phyloP scores from a whole-genome alignment of 2,329 filamentous ascomycete genomes.

The Phoma sp. region DNA sequence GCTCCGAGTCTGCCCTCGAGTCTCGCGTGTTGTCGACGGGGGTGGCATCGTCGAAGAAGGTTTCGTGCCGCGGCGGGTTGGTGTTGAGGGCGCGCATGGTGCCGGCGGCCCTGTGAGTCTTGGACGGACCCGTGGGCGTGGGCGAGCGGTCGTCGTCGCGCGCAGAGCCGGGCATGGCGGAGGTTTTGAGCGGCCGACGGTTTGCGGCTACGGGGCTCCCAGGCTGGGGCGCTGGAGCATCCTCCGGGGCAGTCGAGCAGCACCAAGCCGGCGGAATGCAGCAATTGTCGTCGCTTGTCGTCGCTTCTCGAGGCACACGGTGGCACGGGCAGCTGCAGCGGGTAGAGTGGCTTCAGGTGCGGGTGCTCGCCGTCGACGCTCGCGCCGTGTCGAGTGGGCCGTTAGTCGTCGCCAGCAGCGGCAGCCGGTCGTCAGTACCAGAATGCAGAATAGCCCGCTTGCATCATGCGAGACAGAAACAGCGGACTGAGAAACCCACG shows the following conservation, averaged over 20 bases:
- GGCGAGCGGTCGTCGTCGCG: conserved; percentile 33
- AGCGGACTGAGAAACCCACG: conserved; percentile 24
- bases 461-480: conserved; percentile 33
- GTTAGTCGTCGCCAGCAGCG: conserved; percentile 16
- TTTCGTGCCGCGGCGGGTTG: conserved; percentile 36
- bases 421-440: conserved; percentile 11
- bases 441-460: conserved; percentile 17
- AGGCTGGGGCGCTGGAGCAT: conserved; percentile 36
- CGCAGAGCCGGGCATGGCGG: conserved; percentile 35
- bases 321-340: conserved; percentile 15
- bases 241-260: conserved; percentile 30
- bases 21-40: conserved; percentile 37
- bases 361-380: conserved; percentile 1
- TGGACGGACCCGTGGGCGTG: conserved; percentile 41
- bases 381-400: conserved; percentile 6
- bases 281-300: conserved; percentile 17
- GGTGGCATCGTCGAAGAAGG: conserved; percentile 48
- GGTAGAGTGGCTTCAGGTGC: conserved; percentile 4
- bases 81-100: conserved; percentile 43
- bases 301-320: conserved; percentile 17
- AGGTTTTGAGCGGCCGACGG: conserved; percentile 19
- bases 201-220: conserved; percentile 27
- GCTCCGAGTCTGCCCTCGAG: conserved; percentile 24
- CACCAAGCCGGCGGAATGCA: conserved; percentile 17
- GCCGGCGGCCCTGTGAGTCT: conserved; percentile 29